phyloP scores from a whole-genome alignment of 306 rosid genomes.

The Cucumis hystrix region DNA sequence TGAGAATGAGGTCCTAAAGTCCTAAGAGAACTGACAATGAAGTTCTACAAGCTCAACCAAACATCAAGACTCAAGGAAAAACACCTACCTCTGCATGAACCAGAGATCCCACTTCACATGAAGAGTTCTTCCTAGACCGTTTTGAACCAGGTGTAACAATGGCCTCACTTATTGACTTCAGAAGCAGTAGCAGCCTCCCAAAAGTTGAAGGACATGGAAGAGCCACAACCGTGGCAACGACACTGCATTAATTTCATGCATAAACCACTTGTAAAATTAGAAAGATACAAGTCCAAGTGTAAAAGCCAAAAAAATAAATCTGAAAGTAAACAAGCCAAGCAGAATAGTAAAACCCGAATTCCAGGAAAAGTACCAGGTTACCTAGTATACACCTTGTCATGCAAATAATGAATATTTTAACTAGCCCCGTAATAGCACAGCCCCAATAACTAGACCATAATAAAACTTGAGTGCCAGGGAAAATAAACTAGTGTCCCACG shows the following conservation, averaged over 20 bases:
- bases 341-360: too few species aligned
- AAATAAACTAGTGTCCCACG: background rate
- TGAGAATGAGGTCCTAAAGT: background rate
- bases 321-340: background rate
- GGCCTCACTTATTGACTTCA: constrained; percentile 24
- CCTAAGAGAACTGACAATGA: background rate
- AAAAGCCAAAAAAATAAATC: background rate
- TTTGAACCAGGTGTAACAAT: constrained; percentile 52
- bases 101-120: constrained; percentile 62
- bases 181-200: constrained; percentile 68
- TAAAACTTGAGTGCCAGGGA: background rate
- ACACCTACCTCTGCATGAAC: constrained; percentile 81
- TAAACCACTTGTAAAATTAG: background rate
- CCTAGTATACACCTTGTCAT: background rate
- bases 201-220: constrained; percentile 65
- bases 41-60: background rate
- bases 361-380: background rate
- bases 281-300: background rate
- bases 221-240: constrained; percentile 55
- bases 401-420: background rate
- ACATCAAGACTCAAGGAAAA: background rate
- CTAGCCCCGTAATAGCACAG: background rate
- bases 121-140: constrained; percentile 58
- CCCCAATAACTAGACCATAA: background rate
- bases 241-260: constrained; percentile 32